These are phyloP conservation scores for Exophiala aquamarina DNA, from an alignment of 2,329 filamentous ascomycete genomes.

Conservation along the genomic window DNA sequence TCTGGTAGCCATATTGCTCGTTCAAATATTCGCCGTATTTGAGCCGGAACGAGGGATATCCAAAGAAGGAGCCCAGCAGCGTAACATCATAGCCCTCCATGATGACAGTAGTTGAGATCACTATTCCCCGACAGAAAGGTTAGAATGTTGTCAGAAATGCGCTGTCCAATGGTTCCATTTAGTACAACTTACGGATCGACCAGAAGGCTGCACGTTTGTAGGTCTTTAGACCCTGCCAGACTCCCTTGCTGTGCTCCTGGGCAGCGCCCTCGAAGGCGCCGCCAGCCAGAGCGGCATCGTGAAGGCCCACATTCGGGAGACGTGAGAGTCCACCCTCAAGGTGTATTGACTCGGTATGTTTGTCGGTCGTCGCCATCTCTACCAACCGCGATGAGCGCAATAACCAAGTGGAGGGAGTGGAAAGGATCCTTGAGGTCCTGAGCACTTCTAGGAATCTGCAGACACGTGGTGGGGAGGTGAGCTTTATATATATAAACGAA, in stretches of 20 bases:
- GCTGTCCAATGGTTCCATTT: too few relatives aligned
- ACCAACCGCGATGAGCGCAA: too few relatives aligned
- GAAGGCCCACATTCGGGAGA: conserved; percentile 14
- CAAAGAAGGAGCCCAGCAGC: conserved; percentile 51
- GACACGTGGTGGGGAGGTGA: too few relatives aligned
- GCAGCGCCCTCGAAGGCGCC: conserved; percentile 13
- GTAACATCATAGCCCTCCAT: conserved; percentile 58
- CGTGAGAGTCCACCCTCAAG: conserved; percentile 6
- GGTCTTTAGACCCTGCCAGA: conserved; percentile 12
- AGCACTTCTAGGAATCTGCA: too few relatives aligned
- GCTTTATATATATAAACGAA: too few relatives aligned
- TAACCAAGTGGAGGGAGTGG: too few relatives aligned
- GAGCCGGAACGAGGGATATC: conserved; percentile 42
- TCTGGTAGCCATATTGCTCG: conserved; percentile 18
- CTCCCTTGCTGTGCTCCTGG: conserved; percentile 17
- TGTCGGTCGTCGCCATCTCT: conserved; percentile 10
- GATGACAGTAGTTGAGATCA: conserved; percentile 48
- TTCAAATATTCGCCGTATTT: conserved; percentile 39
- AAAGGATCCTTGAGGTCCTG: neutral
- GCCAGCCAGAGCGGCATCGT: conserved; percentile 10
- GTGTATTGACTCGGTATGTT: conserved; percentile 3
- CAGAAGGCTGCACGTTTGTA: conserved; percentile 17
- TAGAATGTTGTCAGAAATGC: neutral
- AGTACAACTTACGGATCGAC: conserved; percentile 12
- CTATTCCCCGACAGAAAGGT: neutral